Conservation (phyloP, 345 rosid genomes). For the Acer saccharum region DNA sequence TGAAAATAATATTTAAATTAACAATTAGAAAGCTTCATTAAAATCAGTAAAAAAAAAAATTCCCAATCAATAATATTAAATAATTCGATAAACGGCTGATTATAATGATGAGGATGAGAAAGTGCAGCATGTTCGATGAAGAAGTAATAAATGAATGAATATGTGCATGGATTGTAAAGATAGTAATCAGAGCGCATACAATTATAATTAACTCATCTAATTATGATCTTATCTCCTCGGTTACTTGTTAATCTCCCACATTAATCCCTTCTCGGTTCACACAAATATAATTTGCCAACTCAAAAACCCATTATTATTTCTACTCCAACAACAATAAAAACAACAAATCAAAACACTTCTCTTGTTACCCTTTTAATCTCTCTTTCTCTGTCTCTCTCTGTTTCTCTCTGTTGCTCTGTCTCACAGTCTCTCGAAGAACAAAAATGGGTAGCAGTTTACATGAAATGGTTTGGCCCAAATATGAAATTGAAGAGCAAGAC, state of each 20-base stretch:
- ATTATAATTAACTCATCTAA: background rate
- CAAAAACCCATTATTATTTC: too few species aligned
- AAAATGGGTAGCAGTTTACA: background rate
- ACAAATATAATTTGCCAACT: background rate
- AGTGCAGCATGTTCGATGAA: background rate
- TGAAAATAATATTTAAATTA: too few species aligned
- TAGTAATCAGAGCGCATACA: background rate
- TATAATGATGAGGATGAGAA: background rate
- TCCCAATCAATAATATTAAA: too few species aligned
- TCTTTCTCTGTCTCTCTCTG: background rate
- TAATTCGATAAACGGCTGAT: background rate
- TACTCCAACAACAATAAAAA: background rate
- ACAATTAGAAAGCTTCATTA: too few species aligned
- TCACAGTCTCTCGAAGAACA: background rate
- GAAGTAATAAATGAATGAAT: background rate
- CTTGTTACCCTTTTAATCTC: background rate
- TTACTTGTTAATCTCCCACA: background rate
- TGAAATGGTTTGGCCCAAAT: background rate
- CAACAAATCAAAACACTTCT: background rate
- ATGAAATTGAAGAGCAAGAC: slow-evolving; percentile 31
- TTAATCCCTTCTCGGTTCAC: background rate
- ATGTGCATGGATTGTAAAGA: background rate
- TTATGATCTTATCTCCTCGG: slow-evolving; percentile 10
- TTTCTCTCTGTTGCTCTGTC: background rate
- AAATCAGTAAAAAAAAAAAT: too few species aligned